Percentiles rank a stretch among this genome's conserved stretches.
phyloP scores from a whole-genome alignment of 139 green algal genomes.

The Volvox africanus region DNA sequence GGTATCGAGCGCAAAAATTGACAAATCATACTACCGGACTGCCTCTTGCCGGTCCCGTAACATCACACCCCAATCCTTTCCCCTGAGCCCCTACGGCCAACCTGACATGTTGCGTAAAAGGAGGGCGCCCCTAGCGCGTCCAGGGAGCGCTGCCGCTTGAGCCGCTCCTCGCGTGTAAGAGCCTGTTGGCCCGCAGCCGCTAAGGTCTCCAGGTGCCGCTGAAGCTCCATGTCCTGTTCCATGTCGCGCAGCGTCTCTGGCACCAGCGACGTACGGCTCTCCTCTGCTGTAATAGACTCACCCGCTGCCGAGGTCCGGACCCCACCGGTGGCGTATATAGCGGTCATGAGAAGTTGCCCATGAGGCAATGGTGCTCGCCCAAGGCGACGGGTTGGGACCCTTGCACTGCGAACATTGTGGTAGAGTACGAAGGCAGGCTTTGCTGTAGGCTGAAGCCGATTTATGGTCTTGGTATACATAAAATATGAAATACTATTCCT shows the following conservation, averaged over 20 bases:
- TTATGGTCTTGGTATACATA: too few species aligned
- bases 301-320: background rate
- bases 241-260: slow-evolving; percentile 85
- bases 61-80: too few species aligned
- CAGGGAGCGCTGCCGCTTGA: slow-evolving; percentile 77
- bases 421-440: too few species aligned
- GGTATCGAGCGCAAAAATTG: too few species aligned
- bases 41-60: too few species aligned
- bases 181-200: slow-evolving; percentile 72
- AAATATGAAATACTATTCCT: too few species aligned
- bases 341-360: too few species aligned
- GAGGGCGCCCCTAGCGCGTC: slow-evolving; percentile 68
- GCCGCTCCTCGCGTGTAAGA: slow-evolving; percentile 81
- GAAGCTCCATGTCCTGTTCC: slow-evolving; percentile 74
- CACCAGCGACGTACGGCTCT: slow-evolving; percentile 74
- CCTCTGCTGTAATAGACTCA: background rate
- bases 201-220: slow-evolving; percentile 59
- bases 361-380: too few species aligned
- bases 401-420: too few species aligned
- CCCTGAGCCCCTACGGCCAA: background rate
- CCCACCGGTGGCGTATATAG: background rate
- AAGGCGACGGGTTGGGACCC: too few species aligned
- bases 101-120: slow-evolving; percentile 50
- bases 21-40: too few species aligned
- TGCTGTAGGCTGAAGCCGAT: too few species aligned